Evolutionary conservation across 2,329 filamentous ascomycete genomes (phyloP).

Genomic region (Neofusicoccum ribis): DNA sequence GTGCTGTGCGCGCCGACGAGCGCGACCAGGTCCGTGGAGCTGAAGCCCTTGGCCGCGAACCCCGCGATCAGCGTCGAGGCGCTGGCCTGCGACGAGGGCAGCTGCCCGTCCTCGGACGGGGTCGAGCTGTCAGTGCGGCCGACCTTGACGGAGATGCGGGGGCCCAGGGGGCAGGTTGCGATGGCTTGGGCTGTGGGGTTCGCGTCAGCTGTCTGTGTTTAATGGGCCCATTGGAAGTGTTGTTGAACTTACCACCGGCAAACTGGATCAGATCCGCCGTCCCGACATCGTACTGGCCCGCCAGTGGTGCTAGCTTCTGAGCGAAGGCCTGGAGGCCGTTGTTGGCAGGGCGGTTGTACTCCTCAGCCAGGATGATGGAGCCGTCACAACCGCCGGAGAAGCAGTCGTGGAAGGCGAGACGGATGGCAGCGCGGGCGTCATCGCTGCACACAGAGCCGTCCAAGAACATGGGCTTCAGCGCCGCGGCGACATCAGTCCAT

Average conservation of each 20-base stretch:
- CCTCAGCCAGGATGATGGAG: slow-evolving; percentile 41
- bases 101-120: slow-evolving; percentile 45
- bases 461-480: slow-evolving; percentile 26
- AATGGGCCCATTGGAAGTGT: no score
- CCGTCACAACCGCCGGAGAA: slow-evolving; percentile 43
- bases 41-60: slow-evolving; percentile 55
- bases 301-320: slow-evolving; percentile 39
- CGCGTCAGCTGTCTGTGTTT: not conserved
- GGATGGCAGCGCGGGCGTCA: slow-evolving; percentile 31
- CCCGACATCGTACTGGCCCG: slow-evolving; percentile 45
- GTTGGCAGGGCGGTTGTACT: slow-evolving; percentile 42
- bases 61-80: slow-evolving; percentile 48
- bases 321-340: slow-evolving; percentile 49
- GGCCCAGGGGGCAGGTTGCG: slow-evolving; percentile 54
- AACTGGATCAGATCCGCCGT: slow-evolving; percentile 59
- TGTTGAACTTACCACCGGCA: slow-evolving; percentile 31
- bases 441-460: slow-evolving; percentile 29
- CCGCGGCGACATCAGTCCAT: slow-evolving; percentile 27
- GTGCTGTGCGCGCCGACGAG: slow-evolving; percentile 57
- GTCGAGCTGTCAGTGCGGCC: slow-evolving; percentile 49
- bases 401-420: slow-evolving; percentile 37
- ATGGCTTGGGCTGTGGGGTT: slow-evolving; percentile 44
- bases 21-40: slow-evolving; percentile 52
- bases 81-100: slow-evolving; percentile 45
- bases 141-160: slow-evolving; percentile 51